Evolutionary conservation across 1,284 basidiomycete species (phyloP).

Genomic region (Ceratobasidium sp.): DNA sequence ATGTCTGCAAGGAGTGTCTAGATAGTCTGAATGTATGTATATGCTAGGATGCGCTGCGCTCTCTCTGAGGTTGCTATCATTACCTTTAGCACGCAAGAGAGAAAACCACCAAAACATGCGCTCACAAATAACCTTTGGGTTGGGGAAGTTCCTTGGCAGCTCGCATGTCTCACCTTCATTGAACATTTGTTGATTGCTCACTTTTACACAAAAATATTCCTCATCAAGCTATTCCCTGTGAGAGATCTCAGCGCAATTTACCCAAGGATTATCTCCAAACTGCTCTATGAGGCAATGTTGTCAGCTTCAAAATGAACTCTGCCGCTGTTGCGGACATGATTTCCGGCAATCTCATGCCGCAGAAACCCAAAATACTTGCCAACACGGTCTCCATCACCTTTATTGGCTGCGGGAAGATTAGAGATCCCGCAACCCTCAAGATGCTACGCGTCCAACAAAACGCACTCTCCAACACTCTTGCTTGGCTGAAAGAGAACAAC

Average conservation of each 20-base stretch:
- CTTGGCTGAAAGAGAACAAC: too few relatives aligned
- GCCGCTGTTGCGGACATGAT: constrained; percentile 55
- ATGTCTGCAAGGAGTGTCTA: background rate
- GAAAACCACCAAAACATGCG: constrained; percentile 50
- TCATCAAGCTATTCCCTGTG: constrained; percentile 57
- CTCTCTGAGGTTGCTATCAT: too few relatives aligned
- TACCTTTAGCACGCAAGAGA: too few relatives aligned
- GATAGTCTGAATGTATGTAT: too few relatives aligned
- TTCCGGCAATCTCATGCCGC: constrained; percentile 46
- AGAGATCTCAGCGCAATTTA: constrained; percentile 47
- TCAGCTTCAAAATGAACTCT: constrained; percentile 54
- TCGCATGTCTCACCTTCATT: constrained; percentile 53
- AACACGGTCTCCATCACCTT: too few relatives aligned
- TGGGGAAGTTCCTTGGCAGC: constrained; percentile 54
- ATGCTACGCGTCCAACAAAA: too few relatives aligned
- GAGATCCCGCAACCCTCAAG: too few relatives aligned
- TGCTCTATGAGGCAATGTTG: constrained; percentile 58
- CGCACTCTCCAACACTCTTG: too few relatives aligned
- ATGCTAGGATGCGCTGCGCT: too few relatives aligned
- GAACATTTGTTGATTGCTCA: constrained; percentile 55
- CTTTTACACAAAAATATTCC: constrained; percentile 53
- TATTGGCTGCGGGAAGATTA: too few relatives aligned
- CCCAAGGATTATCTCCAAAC: constrained; percentile 51
- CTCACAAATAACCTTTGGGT: constrained; percentile 59
- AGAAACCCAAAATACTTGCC: too few relatives aligned